Conservation (phyloP, 257 asterid species). For the Solanum acaule region DNA sequence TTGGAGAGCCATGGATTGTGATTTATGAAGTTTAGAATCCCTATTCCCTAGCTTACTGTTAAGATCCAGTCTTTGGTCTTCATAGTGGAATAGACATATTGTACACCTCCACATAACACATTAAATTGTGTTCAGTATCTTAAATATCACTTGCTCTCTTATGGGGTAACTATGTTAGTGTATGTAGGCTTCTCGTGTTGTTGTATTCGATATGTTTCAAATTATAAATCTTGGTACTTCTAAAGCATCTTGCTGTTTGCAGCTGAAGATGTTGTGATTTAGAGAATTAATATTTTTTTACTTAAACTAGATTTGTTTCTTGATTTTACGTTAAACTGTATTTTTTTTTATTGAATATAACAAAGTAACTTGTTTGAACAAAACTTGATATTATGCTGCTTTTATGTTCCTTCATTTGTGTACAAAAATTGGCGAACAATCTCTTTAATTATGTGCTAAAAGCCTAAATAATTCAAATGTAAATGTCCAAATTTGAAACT, state of each 20-base stretch:
- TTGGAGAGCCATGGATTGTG: background rate
- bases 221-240: background rate
- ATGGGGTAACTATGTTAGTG: background rate
- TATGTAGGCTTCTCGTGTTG: background rate
- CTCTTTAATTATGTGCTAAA: background rate
- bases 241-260: background rate
- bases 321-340: no score
- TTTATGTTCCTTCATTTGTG: background rate
- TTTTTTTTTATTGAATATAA: background rate
- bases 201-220: background rate
- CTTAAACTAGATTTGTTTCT: background rate
- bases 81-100: background rate
- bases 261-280: background rate
- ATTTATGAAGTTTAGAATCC: background rate
- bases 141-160: background rate
- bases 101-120: background rate
- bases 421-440: background rate
- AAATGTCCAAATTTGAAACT: background rate
- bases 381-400: background rate
- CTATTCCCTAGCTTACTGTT: background rate
- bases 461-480: background rate
- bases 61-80: background rate
- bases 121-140: background rate
- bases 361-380: background rate
- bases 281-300: background rate